Evolutionary conservation across 1,284 basidiomycete genomes (phyloP), one percentile per base, ranked within the genome.

Genomic region (Cutaneotrichosporon cavernicola): DNA sequence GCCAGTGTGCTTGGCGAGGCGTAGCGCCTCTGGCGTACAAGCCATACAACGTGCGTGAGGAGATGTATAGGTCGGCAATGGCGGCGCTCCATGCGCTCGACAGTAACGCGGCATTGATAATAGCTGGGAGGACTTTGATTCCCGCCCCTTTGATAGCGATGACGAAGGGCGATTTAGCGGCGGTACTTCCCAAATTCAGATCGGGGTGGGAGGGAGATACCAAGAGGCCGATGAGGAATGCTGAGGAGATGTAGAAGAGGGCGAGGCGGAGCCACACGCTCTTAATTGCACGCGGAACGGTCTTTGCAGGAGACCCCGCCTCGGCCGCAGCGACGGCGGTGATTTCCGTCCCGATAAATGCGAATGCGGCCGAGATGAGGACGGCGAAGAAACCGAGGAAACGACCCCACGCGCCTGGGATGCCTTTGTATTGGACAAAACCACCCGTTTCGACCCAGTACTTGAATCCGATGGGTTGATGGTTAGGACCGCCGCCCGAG

Each of bases 141-240:
- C 90, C 88, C 2, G 90, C 88, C 49, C 82, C 84, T 70, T 85
- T 74, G 68, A 79, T 78, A 55, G 77, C 90, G 69, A 92, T 90
- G 65, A 92, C 90, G 77, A 91, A 92, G 0, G 91, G 91, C 14
- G 89, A 90, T 7, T 86, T 86, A 8, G 86, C 85, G 49, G 90
- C 90, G 32, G 85, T 88, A 56, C 70, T 84, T 59, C 74, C 76
- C 55, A 90, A 81, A 43, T 80, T 72, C 43, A 93, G 85, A 26
- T 84, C 76, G 0, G 80, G 73, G 66, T 89, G 82, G 73, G 85
- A 86, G 47, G 86, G 89, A 3, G 90, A 87, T 4, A 91, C 89
- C 63, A 92, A 84, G 26, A 92, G 81, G 55, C 90, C 90, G 68
- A 93, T 90, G 66, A 91, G 80, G 61, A 85, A 78, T 52, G 79